These are phyloP conservation scores for Globisporangium sylvaticum DNA, from an alignment of 352 stramenopile genomes.

Conservation along the genomic window DNA sequence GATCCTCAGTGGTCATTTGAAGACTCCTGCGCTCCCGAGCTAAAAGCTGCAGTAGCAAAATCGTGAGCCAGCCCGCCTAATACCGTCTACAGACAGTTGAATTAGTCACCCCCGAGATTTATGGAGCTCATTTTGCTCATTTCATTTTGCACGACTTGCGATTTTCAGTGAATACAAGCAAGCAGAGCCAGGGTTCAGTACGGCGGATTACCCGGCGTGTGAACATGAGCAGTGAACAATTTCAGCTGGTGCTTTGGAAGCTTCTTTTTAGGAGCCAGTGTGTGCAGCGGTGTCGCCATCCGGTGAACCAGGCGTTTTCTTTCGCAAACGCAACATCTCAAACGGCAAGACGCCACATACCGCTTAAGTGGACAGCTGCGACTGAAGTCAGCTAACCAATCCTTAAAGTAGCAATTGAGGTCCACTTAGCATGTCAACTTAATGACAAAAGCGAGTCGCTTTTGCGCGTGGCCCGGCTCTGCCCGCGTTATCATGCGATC, in stretches of 20 bases:
- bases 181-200: neutral
- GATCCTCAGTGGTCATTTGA: too few species aligned
- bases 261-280: neutral
- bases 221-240: neutral
- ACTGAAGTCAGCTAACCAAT: neutral
- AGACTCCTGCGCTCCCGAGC: too few species aligned
- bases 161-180: neutral
- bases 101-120: too few species aligned
- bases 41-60: too few species aligned
- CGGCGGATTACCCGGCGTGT: neutral
- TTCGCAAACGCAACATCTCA: neutral
- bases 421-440: too few species aligned
- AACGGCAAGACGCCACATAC: neutral
- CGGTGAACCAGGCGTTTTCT: neutral
- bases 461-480: neutral
- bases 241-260: neutral
- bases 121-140: too few species aligned
- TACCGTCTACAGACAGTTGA: too few species aligned
- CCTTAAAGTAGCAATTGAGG: too few species aligned
- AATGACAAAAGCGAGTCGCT: neutral
- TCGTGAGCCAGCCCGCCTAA: too few species aligned
- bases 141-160: too few species aligned
- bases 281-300: neutral
- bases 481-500: neutral
- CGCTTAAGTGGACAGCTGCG: neutral